Percentiles rank a stretch among this genome's conserved stretches.
Conservation (phyloP, 805 yeast genomes). For the Cyberlindnera maclurae region DNA sequence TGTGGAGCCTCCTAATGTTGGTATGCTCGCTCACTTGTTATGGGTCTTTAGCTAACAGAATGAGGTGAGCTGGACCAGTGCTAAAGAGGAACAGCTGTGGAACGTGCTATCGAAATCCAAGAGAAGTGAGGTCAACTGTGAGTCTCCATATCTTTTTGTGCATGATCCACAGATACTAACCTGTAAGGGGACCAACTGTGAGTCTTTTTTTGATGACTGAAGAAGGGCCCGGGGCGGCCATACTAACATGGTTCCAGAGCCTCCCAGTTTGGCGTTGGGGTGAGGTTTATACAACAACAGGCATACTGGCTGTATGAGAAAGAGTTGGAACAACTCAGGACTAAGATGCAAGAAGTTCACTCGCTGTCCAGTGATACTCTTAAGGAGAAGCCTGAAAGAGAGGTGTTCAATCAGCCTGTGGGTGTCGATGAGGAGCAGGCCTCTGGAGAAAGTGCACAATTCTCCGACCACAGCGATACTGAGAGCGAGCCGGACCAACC, state of each 20-base stretch:
- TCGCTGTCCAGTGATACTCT: background rate
- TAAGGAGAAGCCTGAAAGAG: background rate
- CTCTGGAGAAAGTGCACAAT: too few relatives aligned
- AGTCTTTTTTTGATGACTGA: conserved; percentile 1
- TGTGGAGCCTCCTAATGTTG: conserved; percentile 18
- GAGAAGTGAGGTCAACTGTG: conserved; percentile 21
- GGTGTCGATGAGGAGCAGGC: background rate
- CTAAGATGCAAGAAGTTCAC: conserved; percentile 16
- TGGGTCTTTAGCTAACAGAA: background rate
- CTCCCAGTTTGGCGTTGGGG: conserved; percentile 18
- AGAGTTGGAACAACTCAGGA: conserved; percentile 21
- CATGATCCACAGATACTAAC: conserved; percentile 3
- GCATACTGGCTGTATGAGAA: conserved; percentile 24
- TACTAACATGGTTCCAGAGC: conserved; percentile 3
- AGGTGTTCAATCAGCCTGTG: background rate
- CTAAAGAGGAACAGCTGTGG: conserved; percentile 22
- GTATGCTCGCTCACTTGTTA: conserved; percentile 2
- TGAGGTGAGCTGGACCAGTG: conserved; percentile 20
- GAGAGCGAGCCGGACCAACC: background rate
- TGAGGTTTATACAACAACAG: conserved; percentile 22
- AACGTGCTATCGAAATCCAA: conserved; percentile 20
- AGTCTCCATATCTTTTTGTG: conserved; percentile 1
- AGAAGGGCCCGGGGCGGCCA: too few relatives aligned
- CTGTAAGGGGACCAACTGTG: conserved; percentile 9
- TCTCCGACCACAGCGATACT: background rate